Conservation (phyloP, 176 grass and related monocot species). For the Cenchrus purpureus region DNA sequence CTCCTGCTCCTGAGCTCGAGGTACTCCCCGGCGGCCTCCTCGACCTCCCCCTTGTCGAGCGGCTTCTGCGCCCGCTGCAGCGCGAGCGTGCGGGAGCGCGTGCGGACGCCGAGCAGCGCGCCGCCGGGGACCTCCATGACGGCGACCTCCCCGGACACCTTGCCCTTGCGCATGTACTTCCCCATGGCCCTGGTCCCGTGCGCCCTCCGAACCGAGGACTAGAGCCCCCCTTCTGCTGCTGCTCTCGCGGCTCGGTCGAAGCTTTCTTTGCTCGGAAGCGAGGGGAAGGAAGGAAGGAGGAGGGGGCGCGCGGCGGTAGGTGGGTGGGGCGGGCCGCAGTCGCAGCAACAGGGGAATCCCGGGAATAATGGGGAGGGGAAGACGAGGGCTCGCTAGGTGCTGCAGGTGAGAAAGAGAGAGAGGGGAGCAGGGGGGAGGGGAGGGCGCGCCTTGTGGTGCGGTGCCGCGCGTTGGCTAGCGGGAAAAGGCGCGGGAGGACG, state of each 20-base stretch:
- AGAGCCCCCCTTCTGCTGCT: too few relatives aligned
- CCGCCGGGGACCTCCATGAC: slow-evolving; percentile 76
- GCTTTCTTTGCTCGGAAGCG: neutral
- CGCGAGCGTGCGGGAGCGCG: slow-evolving; percentile 75
- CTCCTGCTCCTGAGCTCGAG: slow-evolving; percentile 84
- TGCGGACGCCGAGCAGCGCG: slow-evolving; percentile 75
- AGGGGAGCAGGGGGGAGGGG: neutral
- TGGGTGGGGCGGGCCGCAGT: slow-evolving; percentile 14
- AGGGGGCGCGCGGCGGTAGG: neutral
- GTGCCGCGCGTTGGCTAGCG: slow-evolving; percentile 35
- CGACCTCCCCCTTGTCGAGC: neutral
- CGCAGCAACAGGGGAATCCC: slow-evolving; percentile 36
- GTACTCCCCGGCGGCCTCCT: slow-evolving; percentile 34
- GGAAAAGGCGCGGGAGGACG: slow-evolving; percentile 52
- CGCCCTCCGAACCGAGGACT: too few relatives aligned
- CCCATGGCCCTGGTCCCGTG: slow-evolving; percentile 55
- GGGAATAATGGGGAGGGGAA: slow-evolving; percentile 58
- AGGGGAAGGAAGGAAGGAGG: neutral
- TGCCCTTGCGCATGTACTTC: slow-evolving; percentile 88
- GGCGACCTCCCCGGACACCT: slow-evolving; percentile 80
- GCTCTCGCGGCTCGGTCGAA: neutral
- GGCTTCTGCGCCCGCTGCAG: slow-evolving; percentile 56
- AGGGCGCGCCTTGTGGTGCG: slow-evolving; percentile 11
- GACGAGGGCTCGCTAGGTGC: slow-evolving; percentile 10
- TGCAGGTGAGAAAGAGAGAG: neutral